Evolutionary conservation across 2,329 filamentous ascomycete species (phyloP), one percentile per base, ranked within the genome.

Genomic region (Aspergillus arachidicola): DNA sequence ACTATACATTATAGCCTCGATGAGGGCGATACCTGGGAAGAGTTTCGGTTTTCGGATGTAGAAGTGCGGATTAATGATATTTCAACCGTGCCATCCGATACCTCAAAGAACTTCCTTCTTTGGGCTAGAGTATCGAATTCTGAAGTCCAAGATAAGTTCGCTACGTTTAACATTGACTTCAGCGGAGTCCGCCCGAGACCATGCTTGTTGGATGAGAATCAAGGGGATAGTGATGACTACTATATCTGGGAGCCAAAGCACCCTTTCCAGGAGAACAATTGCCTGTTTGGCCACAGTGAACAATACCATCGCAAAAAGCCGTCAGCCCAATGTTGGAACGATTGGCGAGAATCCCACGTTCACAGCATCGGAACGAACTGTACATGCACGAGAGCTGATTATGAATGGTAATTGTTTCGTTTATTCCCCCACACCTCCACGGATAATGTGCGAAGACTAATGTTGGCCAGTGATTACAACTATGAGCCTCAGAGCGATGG

Each of bases 301-400:
- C 87, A 92, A 73, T 99, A 97, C 73, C 87, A 96, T 72, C 92
- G 95, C 75, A 99, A 98, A 86, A 94, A 91, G 78, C 79, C 84
- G n/a, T 87, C 89, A 19, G 83, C 85, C 23, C 81, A 90, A 55
- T 99, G 95, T 82, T 97, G 89, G 83, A 97, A 97, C 72, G 89
- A 90, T 58, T 85, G 86, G 75, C 86, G 85, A 66, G 86, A 96
- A 66, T 83, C 88, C 67, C 87, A 89, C 67, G 82, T 94, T 30
- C 90, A 94, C 78, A 85, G 86, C 68, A 89, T 92, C 68, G 81
- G 81, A 21, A 80, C 85, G 67, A 93, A 96, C 76, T 99, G 95
- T 82, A 84, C 86, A 63, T 99, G 95, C 80, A 91, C 88, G 10
- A 85, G 93, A 58, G 85, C 87, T 63, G 95, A 99, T 79, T 99